Evolutionary conservation across 345 rosid species (phyloP).

Genomic region (Capsella bursapastoris): DNA sequence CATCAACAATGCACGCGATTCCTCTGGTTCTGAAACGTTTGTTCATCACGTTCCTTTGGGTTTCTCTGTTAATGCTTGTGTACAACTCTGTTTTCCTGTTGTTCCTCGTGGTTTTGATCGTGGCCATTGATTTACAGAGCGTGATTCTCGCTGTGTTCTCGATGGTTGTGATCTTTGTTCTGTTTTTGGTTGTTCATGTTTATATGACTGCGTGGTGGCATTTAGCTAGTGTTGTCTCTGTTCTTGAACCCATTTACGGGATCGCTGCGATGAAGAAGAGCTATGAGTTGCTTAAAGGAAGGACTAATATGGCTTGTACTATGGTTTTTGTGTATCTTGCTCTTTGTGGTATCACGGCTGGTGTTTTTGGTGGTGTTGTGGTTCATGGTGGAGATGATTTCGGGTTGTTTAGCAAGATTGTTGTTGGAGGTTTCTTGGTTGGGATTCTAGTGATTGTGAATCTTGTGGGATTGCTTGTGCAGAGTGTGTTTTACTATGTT

Average conservation of each 20-base stretch:
- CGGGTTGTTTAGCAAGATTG: slow-evolving; percentile 65
- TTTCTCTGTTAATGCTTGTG: slow-evolving; percentile 63
- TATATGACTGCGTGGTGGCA: slow-evolving; percentile 93
- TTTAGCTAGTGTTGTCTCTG: slow-evolving; percentile 93
- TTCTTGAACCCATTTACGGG: slow-evolving; percentile 77
- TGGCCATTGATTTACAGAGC: slow-evolving; percentile 60
- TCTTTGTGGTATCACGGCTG: slow-evolving; percentile 52
- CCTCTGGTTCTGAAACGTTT: slow-evolving; percentile 83
- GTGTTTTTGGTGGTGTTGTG: slow-evolving; percentile 59
- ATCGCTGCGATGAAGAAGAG: slow-evolving; percentile 89
- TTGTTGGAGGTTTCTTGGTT: slow-evolving; percentile 78
- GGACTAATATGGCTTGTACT: slow-evolving; percentile 55
- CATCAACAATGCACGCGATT: slow-evolving; percentile 70
- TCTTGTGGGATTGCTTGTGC: slow-evolving; percentile 83
- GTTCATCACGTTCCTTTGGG: slow-evolving; percentile 83
- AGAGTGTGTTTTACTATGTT: slow-evolving; percentile 91
- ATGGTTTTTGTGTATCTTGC: slow-evolving; percentile 73
- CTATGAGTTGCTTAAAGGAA: slow-evolving; percentile 81
- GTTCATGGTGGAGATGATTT: slow-evolving; percentile 73
- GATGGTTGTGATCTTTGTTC: slow-evolving; percentile 50
- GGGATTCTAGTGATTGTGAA: slow-evolving; percentile 86
- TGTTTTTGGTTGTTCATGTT: slow-evolving; percentile 75
- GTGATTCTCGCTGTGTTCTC: slow-evolving; percentile 52
- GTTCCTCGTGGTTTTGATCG: slow-evolving; percentile 54
- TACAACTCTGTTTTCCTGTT: slow-evolving; percentile 61